Evolutionary conservation across 148 eudicot genomes (phyloP).

Genomic region (Polygonum maritimum): DNA sequence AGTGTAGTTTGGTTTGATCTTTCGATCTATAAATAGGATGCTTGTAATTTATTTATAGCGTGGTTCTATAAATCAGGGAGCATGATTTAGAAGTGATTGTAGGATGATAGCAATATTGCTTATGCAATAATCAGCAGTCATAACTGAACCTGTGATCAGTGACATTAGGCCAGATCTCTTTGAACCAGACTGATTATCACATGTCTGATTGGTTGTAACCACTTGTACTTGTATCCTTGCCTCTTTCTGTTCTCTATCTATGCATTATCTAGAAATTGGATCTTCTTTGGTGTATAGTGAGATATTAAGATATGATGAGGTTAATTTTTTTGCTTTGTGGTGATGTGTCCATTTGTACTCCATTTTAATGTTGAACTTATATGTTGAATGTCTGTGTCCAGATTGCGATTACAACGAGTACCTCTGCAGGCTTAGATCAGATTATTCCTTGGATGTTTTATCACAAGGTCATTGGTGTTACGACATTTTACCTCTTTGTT

Average conservation of each 20-base stretch:
- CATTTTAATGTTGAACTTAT: neutral
- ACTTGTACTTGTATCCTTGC: neutral
- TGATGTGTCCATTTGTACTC: neutral
- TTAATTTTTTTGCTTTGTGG: neutral
- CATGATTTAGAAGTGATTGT: neutral
- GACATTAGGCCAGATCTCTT: neutral
- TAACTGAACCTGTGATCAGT: neutral
- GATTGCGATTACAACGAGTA: constrained; percentile 74
- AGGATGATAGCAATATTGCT: neutral
- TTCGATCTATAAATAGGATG: neutral
- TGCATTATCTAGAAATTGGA: neutral
- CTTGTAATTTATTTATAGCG: neutral
- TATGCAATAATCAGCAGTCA: neutral
- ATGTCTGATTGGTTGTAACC: neutral
- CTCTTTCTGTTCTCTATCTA: neutral
- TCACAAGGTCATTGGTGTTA: constrained; percentile 84
- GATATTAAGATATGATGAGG: neutral
- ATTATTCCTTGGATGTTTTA: constrained; percentile 86
- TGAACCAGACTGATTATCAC: neutral
- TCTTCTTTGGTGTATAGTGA: neutral
- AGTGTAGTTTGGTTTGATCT: neutral
- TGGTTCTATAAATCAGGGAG: neutral
- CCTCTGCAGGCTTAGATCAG: constrained; percentile 73
- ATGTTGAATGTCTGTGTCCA: constrained; percentile 16
- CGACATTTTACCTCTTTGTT: constrained; percentile 75